Conservation (phyloP, 1,284 basidiomycete species). For the Caloboletus firmus region DNA sequence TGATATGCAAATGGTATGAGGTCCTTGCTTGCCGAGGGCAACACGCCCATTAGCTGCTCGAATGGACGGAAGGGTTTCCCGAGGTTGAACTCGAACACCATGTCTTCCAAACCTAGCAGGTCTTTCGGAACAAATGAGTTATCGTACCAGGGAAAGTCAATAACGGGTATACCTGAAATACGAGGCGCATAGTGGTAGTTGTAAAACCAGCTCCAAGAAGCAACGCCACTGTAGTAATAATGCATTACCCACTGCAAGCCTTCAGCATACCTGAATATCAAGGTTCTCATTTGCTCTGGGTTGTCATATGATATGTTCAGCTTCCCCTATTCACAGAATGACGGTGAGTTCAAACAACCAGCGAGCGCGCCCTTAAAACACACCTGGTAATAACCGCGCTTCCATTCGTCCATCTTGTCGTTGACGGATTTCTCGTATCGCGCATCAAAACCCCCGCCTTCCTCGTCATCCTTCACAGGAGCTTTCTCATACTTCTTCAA, state of each 20-base stretch:
- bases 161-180: conserved; percentile 70
- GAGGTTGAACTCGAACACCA: conserved; percentile 84
- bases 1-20: conserved; percentile 85
- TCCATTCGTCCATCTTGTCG: conserved; percentile 92
- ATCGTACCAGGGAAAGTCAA: not conserved
- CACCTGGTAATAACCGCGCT: conserved; percentile 86
- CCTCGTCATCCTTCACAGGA: conserved; percentile 66
- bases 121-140: conserved; percentile 48
- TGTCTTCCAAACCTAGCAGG: conserved; percentile 71
- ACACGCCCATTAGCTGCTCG: conserved; percentile 97
- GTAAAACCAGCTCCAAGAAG: conserved; percentile 99
- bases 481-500: conserved; percentile 88
- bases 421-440: conserved; percentile 71
- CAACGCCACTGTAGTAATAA: conserved; percentile 97
- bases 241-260: conserved; percentile 99
- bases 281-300: conserved; percentile 61
- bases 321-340: conserved; percentile 59
- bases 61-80: conserved; percentile 93
- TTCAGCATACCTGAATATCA: conserved; percentile 85
- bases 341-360: not conserved
- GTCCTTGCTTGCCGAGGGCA: conserved; percentile 87
- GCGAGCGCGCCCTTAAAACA: conserved; percentile 20
- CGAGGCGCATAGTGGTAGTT: conserved; percentile 96
- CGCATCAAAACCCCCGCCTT: conserved; percentile 74
- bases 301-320: conserved; percentile 77